A percentile compares a stretch with the other conserved stretches of the same genome.
phyloP scores from a whole-genome alignment of 1,284 basidiomycete genomes.

The Puccinia polysora region DNA sequence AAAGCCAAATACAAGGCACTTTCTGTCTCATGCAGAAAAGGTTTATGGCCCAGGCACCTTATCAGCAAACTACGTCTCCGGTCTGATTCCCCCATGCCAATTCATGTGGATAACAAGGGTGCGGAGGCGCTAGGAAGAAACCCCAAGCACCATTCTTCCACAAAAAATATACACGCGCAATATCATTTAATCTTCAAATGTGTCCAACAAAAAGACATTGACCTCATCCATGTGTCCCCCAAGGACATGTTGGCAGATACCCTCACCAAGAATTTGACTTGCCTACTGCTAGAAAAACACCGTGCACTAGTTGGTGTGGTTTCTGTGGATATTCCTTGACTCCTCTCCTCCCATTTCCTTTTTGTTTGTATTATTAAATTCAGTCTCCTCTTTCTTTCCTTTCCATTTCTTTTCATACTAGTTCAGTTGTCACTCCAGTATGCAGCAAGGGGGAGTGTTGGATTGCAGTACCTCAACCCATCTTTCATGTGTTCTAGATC shows the following conservation, averaged over 20 bases:
- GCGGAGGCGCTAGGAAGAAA: background rate
- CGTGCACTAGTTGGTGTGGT: too few relatives aligned
- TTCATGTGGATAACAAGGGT: conserved; percentile 15
- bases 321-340: too few relatives aligned
- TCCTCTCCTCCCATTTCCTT: too few relatives aligned
- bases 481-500: too few relatives aligned
- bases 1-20: too few relatives aligned
- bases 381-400: too few relatives aligned
- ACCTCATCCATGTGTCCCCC: background rate
- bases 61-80: conserved; percentile 7
- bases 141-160: background rate
- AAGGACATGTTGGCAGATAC: conserved; percentile 14
- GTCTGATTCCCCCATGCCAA: background rate
- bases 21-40: conserved; percentile 5
- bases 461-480: too few relatives aligned
- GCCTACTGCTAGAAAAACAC: too few relatives aligned
- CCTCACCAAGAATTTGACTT: conserved; percentile 3
- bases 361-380: too few relatives aligned
- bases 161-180: conserved; percentile 1
- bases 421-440: too few relatives aligned
- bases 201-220: background rate
- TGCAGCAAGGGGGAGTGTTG: too few relatives aligned
- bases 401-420: too few relatives aligned
- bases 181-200: conserved; percentile 10
- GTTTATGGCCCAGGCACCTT: background rate